Evolutionary conservation across 1,284 basidiomycete species (phyloP), one percentile per base, ranked within the genome.

Genomic region (Leccinum ponderosum): DNA sequence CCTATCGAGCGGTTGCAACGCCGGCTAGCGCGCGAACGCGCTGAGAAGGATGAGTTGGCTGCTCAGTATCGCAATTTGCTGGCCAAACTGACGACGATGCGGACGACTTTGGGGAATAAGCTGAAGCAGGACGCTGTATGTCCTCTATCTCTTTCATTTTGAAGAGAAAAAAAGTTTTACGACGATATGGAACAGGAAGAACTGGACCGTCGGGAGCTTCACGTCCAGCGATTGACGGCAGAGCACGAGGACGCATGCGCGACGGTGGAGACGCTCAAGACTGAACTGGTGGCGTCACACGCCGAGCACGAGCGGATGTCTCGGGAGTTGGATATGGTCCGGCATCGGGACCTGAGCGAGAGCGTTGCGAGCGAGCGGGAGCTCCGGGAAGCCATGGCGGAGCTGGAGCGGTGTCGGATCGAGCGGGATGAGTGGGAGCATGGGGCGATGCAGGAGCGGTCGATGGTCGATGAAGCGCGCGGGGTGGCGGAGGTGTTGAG

Each of bases 51-150:
- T 62, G 80, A 83, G 6, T 83, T 95, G 50, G 89, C 91, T 20
- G 78, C 86, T 20, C 95, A 98, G 74, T 97, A 99, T 76, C 86
- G 87, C 58, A 90, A 86, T 62, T 82, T 99, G 44, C 82, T 99
- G 6, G 86, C 87, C 53, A 98, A 96, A 77, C 80, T 99, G 54
- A 95, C 93, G 3, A 86, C 89, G 37, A 98, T 99, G 95, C 86
- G 96, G 14, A 93, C 89, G 29, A 94, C 93, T 4, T 82, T 99
- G 27, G 95, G 95, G 44, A 96, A 95, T 70, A 97, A 98, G 75
- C 81, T 99, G 60, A 89, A 92, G 74, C 94, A 97, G 75, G 97
- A 99, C 78, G 97, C 97, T 67, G 96, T 97, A 78, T 73, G 93
- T 87, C 3, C 14, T 12, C 29, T 17, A 7, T 51, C 6, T 47